Evolutionary conservation across 2,329 filamentous ascomycete genomes (phyloP).

Genomic region (Ceratocystiopsis brevicomis): DNA sequence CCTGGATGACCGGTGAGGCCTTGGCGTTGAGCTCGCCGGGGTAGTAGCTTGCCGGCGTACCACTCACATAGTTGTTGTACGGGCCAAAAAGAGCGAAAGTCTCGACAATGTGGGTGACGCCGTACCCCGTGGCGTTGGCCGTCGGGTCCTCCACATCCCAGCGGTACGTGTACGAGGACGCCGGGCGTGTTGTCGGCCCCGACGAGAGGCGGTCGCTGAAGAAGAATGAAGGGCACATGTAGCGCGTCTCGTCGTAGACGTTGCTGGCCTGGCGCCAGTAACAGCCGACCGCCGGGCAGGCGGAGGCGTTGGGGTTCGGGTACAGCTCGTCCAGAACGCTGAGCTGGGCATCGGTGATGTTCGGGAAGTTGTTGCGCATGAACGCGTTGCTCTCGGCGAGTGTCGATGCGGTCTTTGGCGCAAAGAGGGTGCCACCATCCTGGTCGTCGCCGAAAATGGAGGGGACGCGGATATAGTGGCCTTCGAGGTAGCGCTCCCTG

Average conservation of each 20-base stretch:
- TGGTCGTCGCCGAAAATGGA: conserved; percentile 25
- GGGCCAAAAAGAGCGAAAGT: conserved; percentile 30
- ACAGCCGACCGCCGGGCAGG: background rate
- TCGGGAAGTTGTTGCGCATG: conserved; percentile 28
- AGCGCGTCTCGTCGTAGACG: conserved; percentile 27
- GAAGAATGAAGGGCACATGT: conserved; percentile 22
- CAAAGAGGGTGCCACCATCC: conserved; percentile 29
- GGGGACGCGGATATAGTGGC: conserved; percentile 25
- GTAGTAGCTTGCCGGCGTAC: conserved; percentile 19
- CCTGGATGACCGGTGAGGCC: conserved; percentile 22
- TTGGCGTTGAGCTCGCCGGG: conserved; percentile 14
- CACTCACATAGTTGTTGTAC: conserved; percentile 14
- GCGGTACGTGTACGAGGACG: conserved; percentile 18
- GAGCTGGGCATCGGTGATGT: background rate
- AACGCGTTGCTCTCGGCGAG: conserved; percentile 19
- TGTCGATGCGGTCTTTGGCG: conserved; percentile 17
- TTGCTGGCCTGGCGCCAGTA: conserved; percentile 6
- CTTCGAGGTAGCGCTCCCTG: conserved; percentile 21
- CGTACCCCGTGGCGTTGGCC: conserved; percentile 20
- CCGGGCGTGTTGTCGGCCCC: conserved; percentile 12
- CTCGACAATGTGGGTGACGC: conserved; percentile 30
- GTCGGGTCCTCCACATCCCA: conserved; percentile 27
- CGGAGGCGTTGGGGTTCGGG: conserved; percentile 14
- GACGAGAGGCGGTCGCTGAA: conserved; percentile 17
- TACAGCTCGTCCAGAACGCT: background rate